Evolutionary conservation across 805 yeast genomes (phyloP), one percentile per base, ranked within the genome.

Genomic region (Candida ficus): DNA sequence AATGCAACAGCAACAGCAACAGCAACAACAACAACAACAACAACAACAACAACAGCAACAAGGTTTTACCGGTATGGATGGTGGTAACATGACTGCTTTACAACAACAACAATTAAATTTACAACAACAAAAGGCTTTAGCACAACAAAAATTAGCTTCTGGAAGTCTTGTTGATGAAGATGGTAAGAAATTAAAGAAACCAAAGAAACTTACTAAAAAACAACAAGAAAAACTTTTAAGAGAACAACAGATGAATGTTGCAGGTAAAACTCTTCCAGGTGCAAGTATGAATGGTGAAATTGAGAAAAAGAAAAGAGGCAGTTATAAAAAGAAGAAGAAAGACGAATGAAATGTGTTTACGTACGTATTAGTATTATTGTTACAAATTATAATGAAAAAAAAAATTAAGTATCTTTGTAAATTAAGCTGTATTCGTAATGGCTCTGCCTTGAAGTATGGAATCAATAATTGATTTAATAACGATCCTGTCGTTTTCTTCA

Each of bases 401-500:
- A n/a, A n/a, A n/a, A n/a, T n/a, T n/a, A n/a, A n/a, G n/a, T n/a
- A n/a, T n/a, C n/a, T n/a, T n/a, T n/a, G n/a, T n/a, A n/a, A n/a
- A n/a, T n/a, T n/a, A n/a, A n/a, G n/a, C n/a, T n/a, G n/a, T n/a
- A n/a, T n/a, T n/a, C n/a, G n/a, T n/a, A n/a, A n/a, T n/a, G n/a
- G n/a, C n/a, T n/a, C n/a, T 22, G 16, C 32, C 35, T 35, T 42
- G 32, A 8, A 52, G 39, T 13, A 59, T 52, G 1, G 52, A 50
- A 39, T 61, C 61, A 17, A 70, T 52, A 37, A 70, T 45, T 51
- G 78, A 75, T 50, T 66, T 75, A 31, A 84, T 63, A 49, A 75
- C 74, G 33, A 71, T 71, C 58, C 91, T 68, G 53, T 83, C 90
- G 7, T 71, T 75, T 33, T 73, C 79, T 41, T 83, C 78, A 54